Evolutionary conservation across 2,329 filamentous ascomycete species (phyloP).

Genomic region (Fusarium sp.): DNA sequence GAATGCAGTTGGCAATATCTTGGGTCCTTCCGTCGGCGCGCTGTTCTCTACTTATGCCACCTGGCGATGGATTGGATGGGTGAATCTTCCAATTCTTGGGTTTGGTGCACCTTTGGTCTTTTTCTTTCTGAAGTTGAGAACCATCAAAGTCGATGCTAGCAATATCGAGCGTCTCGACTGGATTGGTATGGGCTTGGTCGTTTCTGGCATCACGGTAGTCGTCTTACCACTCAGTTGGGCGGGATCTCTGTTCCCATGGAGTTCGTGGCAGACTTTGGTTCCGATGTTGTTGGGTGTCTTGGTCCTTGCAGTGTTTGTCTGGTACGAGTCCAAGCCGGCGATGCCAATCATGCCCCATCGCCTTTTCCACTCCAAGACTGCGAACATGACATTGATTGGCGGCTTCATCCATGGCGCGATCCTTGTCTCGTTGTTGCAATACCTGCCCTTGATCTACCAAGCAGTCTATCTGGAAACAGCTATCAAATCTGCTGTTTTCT

Average conservation of each 20-base stretch:
- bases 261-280: constrained; percentile 11
- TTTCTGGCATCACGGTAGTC: constrained; percentile 8
- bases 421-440: constrained; percentile 14
- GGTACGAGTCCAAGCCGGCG: constrained; percentile 10
- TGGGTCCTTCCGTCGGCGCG: constrained; percentile 4
- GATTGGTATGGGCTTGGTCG: constrained; percentile 14
- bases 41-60: constrained; percentile 4
- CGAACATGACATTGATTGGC: constrained; percentile 22
- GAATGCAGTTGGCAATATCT: constrained; percentile 11
- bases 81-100: constrained; percentile 12
- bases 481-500: constrained; percentile 7
- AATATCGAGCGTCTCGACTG: constrained; percentile 20
- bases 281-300: constrained; percentile 4
- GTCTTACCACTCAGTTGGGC: constrained; percentile 22
- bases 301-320: neutral
- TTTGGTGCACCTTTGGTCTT: constrained; percentile 9
- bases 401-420: constrained; percentile 15
- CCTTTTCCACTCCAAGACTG: constrained; percentile 6
- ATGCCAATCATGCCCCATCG: constrained; percentile 22
- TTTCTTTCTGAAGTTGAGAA: constrained; percentile 16
- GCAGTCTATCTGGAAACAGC: constrained; percentile 16
- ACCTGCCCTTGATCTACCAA: constrained; percentile 10
- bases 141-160: neutral
- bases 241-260: constrained; percentile 15
- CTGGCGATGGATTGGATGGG: constrained; percentile 25